Evolutionary conservation across 495 filamentous ascomycete species (phyloP).

Genomic region (Neurospora sp.): DNA sequence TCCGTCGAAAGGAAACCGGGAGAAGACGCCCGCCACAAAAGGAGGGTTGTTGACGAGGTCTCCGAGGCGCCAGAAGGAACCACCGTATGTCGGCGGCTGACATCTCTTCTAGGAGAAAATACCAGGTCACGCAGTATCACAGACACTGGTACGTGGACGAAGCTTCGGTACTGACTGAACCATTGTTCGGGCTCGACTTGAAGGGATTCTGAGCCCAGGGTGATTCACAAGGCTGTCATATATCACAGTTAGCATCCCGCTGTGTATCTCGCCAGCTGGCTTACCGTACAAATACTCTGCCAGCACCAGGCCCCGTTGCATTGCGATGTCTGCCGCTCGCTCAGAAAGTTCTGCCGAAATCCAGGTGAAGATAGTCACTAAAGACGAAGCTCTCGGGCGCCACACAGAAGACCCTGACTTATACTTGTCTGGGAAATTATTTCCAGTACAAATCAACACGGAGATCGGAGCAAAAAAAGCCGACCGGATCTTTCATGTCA

Average conservation of each 20-base stretch:
- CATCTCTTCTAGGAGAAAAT: background rate
- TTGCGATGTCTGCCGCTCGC: background rate
- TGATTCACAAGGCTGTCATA: background rate
- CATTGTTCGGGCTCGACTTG: background rate
- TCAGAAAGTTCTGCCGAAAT: background rate
- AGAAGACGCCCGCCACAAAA: too few species aligned
- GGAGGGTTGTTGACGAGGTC: too few species aligned
- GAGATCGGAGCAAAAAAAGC: background rate
- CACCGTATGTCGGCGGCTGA: background rate
- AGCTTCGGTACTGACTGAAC: background rate
- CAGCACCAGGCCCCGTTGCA: background rate
- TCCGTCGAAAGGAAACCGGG: too few species aligned
- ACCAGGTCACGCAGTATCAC: background rate
- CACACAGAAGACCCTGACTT: background rate
- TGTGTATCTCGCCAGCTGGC: background rate
- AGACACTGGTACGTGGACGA: background rate
- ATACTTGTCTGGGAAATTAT: background rate
- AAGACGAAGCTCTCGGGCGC: background rate
- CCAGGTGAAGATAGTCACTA: background rate
- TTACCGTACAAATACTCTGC: background rate
- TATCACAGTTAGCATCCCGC: background rate
- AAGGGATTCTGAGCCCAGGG: background rate
- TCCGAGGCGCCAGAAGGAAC: too few species aligned
- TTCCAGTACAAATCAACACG: background rate
- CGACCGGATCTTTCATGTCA: constrained; percentile 12